These are phyloP conservation scores for Helianthus annuus DNA, from an alignment of 129 eudicot genomes.

Conservation along the genomic window DNA sequence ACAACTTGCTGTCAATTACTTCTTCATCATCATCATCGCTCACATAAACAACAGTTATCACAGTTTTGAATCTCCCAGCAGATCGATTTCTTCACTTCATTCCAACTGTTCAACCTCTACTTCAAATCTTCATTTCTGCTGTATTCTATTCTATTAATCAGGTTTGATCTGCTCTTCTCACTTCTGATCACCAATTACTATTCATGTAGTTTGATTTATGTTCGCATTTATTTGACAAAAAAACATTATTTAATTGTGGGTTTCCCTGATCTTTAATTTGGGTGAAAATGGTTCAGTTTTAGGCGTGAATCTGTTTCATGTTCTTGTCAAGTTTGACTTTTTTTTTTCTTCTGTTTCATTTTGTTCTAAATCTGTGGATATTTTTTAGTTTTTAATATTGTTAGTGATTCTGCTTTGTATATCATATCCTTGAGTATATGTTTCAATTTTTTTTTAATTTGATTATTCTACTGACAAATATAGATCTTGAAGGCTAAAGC, in stretches of 20 bases:
- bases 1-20: constrained; percentile 13
- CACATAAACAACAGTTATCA: background rate
- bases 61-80: background rate
- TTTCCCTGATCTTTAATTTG: background rate
- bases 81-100: constrained; percentile 18
- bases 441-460: background rate
- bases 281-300: background rate
- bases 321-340: no score
- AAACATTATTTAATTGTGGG: constrained; percentile 5
- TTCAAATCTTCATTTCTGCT: constrained; percentile 11
- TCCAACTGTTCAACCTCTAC: constrained; percentile 16
- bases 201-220: constrained; percentile 9
- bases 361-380: no score
- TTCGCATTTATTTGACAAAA: constrained; percentile 1
- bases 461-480: no score
- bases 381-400: no score
- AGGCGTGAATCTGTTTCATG: constrained; percentile 8
- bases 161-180: constrained; percentile 30
- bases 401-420: no score
- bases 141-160: constrained; percentile 1
- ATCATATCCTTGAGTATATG: no score
- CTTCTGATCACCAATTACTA: background rate
- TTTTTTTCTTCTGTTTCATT: no score
- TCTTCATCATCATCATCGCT: background rate
- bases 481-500: background rate